Evolutionary conservation across 805 yeast genomes (phyloP), one percentile per base, ranked within the genome.

Genomic region (Limtongozyma cylindracea): DNA sequence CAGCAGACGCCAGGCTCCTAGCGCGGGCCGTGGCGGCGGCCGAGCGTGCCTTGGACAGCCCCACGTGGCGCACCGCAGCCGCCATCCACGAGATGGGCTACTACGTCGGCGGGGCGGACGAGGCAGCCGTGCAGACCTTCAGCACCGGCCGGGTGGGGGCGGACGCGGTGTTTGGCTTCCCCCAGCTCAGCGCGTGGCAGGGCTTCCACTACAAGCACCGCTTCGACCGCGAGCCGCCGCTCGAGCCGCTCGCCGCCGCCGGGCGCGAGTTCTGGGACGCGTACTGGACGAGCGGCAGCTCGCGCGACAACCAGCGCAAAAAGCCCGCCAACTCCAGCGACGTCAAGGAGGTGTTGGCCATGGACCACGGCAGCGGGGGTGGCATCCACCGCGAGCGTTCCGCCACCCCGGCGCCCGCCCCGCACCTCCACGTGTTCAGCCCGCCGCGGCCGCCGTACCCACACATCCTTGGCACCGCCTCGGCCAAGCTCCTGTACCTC

Each of bases 71-170:
- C 32, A 51, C 63, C 0, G 50, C 55, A 1, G 50, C 73, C 2
- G 44, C 57, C 3, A 39, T 63, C 11, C 80, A 70, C 36, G 80
- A 70, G 36, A 68, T 70, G 74, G 53, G 53, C 15, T 65, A 57
- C 26, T 66, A 45, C 32, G 45, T 67, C 3, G 15, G 38, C 2
- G 55, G 54, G 4, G 31, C 67, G 7, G 62, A 69, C 0, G 36
- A 37, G 3, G 24, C 34, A 0, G 56, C 55, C 22, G 41, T 47
- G 8, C 36, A 41, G 12, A 35, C 42, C 14, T 60, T 51, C 33
- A 56, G 63, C 1, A 51, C 54, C 12, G 62, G 65, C 0, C 21
- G 22, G 8, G 28, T 37, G 2, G 13, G 18, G 12, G 19, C 31
- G 11, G 30, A 29, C 4, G 38, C 45, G 1, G 51, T 62, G 0